phyloP scores from a whole-genome alignment of 345 rosid genomes.

The Rubroshorea leprosula region DNA sequence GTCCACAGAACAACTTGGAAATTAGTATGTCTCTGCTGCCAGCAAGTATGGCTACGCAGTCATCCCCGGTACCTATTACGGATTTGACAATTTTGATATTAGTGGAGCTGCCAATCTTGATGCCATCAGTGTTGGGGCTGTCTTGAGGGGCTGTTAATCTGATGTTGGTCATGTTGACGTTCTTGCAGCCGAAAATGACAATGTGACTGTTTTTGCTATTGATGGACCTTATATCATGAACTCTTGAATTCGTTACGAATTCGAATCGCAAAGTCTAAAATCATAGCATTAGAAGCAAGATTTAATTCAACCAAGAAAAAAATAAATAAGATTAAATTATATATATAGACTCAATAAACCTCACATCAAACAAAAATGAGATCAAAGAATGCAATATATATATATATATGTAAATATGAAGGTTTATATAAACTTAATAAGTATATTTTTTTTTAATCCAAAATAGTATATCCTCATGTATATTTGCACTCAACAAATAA shows the following conservation, averaged over 20 bases:
- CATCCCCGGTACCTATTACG: constrained; percentile 30
- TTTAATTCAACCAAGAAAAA: too few relatives aligned
- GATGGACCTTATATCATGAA: constrained; percentile 12
- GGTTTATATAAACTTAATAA: too few relatives aligned
- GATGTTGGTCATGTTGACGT: constrained; percentile 12
- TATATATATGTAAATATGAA: too few relatives aligned
- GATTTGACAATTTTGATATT: constrained; percentile 2
- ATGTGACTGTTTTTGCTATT: constrained; percentile 24
- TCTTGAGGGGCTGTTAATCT: constrained; percentile 24
- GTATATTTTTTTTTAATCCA: too few relatives aligned
- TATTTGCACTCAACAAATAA: too few relatives aligned
- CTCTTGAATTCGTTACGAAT: constrained; percentile 18
- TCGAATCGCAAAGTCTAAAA: constrained; percentile 15
- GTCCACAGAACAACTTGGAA: constrained; percentile 33
- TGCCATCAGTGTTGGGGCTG: constrained; percentile 47
- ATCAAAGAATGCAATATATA: too few relatives aligned
- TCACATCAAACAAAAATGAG: too few relatives aligned
- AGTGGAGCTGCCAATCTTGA: constrained; percentile 31
- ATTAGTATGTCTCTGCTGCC: constrained; percentile 31
- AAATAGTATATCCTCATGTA: too few relatives aligned
- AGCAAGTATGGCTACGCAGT: constrained; percentile 39
- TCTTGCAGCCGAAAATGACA: constrained; percentile 13
- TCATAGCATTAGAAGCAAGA: too few relatives aligned
- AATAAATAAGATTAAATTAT: not conserved
- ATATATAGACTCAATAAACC: not conserved